Percentiles rank a stretch among this genome's conserved stretches.
These are phyloP conservation scores for Claviceps spartinae DNA, from an alignment of 2,329 filamentous ascomycete species.

Conservation along the genomic window DNA sequence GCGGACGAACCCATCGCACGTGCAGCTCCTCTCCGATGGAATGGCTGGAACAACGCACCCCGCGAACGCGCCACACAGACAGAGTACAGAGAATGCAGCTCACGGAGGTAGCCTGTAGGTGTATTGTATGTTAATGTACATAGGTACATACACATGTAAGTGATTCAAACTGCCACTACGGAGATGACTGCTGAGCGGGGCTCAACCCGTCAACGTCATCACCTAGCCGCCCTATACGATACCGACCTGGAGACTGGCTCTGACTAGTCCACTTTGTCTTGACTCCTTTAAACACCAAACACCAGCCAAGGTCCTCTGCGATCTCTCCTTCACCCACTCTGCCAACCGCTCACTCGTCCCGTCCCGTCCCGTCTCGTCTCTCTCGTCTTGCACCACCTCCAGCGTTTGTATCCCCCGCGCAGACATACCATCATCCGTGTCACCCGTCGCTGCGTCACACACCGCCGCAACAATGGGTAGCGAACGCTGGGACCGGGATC, in stretches of 20 bases:
- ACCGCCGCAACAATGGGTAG: constrained; percentile 12
- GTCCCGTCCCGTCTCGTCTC: too few relatives aligned
- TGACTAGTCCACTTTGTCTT: neutral
- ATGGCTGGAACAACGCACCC: neutral
- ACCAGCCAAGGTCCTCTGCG: neutral
- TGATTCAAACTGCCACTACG: neutral
- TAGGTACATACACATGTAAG: too few relatives aligned
- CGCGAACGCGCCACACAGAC: neutral
- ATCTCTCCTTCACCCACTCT: too few relatives aligned
- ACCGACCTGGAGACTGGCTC: neutral
- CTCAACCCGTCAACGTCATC: constrained; percentile 7
- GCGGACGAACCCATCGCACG: neutral
- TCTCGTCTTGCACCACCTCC: too few relatives aligned
- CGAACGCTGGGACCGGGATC: constrained; percentile 42
- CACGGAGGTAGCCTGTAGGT: too few relatives aligned
- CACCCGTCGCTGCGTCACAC: neutral
- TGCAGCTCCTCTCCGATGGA: neutral
- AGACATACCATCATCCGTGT: neutral
- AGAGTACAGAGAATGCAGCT: neutral
- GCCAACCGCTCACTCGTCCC: too few relatives aligned
- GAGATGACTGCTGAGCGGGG: neutral
- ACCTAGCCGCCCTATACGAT: neutral
- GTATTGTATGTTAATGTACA: neutral
- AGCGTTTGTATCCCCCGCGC: neutral
- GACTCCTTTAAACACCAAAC: neutral